Percentiles rank a stretch among this genome's conserved stretches.
Evolutionary conservation across 225 moss, liverwort and hornwort species (phyloP).

Genomic region (Straminergon stramineum): DNA sequence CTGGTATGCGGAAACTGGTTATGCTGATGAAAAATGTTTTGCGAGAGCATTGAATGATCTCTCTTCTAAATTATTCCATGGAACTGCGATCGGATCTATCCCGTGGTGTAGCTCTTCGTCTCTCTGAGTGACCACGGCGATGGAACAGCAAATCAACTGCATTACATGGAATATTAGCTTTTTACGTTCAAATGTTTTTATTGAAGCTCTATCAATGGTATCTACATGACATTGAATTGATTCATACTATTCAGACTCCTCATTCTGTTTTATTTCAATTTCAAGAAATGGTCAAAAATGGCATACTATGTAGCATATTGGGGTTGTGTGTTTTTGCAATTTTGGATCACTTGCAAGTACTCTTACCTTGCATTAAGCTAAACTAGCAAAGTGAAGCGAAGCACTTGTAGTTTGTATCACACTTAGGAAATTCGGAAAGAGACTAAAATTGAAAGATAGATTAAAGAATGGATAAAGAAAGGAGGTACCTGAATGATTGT

Average conservation of each 20-base stretch:
- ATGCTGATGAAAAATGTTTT: too few species aligned
- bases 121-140: background rate
- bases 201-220: background rate
- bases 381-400: background rate
- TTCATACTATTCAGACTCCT: background rate
- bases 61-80: background rate
- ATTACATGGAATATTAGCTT: background rate
- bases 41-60: background rate
- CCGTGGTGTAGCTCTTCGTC: too few species aligned
- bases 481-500: background rate
- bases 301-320: background rate
- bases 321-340: background rate
- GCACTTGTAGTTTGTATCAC: background rate
- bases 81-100: background rate
- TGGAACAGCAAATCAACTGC: background rate
- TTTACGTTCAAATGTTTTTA: background rate
- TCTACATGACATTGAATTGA: background rate
- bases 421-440: background rate
- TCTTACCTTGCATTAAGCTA: background rate
- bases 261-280: background rate
- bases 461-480: background rate
- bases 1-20: background rate
- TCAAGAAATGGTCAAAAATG: background rate
- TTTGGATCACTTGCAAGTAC: background rate
- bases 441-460: background rate